These are phyloP conservation scores for Aureobasidium sp. DNA, from an alignment of 2,329 filamentous ascomycete genomes.

Conservation along the genomic window DNA sequence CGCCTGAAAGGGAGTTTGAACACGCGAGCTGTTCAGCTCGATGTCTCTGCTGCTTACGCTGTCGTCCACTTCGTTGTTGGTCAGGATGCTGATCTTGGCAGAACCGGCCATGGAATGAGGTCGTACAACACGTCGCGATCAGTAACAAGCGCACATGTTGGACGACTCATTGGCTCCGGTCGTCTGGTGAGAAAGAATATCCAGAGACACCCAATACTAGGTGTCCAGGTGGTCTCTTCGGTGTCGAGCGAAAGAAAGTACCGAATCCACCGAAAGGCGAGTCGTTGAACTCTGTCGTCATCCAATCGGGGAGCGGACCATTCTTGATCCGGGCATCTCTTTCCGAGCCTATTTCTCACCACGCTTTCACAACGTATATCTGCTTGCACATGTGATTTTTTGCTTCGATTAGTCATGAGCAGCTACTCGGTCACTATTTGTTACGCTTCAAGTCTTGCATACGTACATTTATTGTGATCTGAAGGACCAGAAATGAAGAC, in stretches of 20 bases:
- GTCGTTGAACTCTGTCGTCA: not conserved
- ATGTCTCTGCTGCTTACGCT: not conserved
- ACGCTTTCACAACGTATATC: no score
- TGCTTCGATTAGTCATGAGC: no score
- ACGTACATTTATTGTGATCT: no score
- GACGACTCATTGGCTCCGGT: not conserved
- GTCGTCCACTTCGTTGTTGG: not conserved
- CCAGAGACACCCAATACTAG: not conserved
- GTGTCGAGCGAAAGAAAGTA: conserved; percentile 3
- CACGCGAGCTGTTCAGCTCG: not conserved
- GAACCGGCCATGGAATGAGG: not conserved
- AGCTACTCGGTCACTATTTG: no score
- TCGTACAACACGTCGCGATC: not conserved
- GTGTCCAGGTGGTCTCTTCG: not conserved
- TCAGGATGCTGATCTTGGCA: not conserved
- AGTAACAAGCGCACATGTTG: not conserved
- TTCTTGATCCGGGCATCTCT: not conserved
- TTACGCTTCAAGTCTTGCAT: no score
- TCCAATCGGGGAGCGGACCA: not conserved
- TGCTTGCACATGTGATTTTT: no score
- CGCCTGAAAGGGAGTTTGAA: conserved; percentile 12
- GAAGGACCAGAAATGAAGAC: no score
- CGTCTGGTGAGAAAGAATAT: not conserved
- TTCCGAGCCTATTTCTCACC: no score
- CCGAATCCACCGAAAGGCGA: not conserved